These are phyloP conservation scores for Eucalyptus cladocalyx DNA, from an alignment of 345 rosid genomes.

Conservation along the genomic window DNA sequence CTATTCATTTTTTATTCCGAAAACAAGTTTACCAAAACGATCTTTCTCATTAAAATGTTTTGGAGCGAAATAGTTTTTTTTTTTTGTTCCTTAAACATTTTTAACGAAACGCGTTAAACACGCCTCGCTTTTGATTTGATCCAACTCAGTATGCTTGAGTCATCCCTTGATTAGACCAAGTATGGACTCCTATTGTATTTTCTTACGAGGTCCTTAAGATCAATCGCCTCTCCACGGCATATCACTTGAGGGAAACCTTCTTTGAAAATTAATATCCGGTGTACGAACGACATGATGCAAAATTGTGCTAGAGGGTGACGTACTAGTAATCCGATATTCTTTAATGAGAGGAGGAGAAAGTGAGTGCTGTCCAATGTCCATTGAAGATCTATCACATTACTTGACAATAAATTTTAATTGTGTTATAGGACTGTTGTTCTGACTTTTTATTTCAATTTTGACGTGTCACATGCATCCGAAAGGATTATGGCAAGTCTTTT, in stretches of 20 bases:
- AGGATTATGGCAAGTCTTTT: neutral
- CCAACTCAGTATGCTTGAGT: neutral
- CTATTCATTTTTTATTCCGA: too few species aligned
- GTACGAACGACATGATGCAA: neutral
- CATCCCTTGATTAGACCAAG: neutral
- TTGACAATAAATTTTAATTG: neutral
- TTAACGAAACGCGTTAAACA: too few species aligned
- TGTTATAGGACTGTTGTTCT: neutral
- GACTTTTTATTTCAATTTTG: neutral
- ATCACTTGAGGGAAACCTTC: neutral
- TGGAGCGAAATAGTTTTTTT: too few species aligned
- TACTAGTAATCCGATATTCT: neutral
- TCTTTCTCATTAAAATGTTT: too few species aligned
- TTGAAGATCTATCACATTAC: neutral
- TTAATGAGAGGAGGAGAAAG: neutral
- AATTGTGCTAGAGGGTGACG: neutral
- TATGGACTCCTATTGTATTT: neutral
- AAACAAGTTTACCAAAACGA: too few species aligned
- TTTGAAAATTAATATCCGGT: neutral
- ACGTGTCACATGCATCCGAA: neutral
- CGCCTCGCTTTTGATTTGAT: neutral
- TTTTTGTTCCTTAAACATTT: too few species aligned
- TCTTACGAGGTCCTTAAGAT: neutral
- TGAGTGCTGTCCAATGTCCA: neutral
- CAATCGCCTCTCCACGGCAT: neutral